Conservation (phyloP, 2,329 filamentous ascomycete genomes). For the Eutypella sp. region DNA sequence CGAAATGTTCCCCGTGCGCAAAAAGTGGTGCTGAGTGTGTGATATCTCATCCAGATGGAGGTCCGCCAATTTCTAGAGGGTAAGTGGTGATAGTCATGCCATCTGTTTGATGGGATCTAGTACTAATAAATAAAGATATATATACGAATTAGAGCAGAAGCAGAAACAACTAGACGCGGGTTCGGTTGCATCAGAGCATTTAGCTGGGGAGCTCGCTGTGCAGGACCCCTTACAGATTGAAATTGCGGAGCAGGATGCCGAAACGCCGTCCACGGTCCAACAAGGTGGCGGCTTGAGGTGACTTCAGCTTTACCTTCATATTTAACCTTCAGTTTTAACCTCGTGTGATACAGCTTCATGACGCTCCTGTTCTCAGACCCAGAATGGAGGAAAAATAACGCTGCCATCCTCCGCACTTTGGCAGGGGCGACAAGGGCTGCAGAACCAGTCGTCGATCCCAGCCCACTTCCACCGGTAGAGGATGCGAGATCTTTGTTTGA, state of each 20-base stretch:
- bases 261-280: not conserved
- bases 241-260: not conserved
- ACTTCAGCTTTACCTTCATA: not conserved
- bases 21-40: not conserved
- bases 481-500: not conserved
- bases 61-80: not conserved
- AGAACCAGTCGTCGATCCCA: not conserved
- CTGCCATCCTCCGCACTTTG: not conserved
- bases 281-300: not conserved
- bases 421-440: not conserved
- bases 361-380: not conserved
- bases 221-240: not conserved
- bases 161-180: not conserved
- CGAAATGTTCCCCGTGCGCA: not conserved
- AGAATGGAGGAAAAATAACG: constrained; percentile 1
- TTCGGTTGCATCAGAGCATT: not conserved
- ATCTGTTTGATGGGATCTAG: no score
- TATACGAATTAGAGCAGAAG: constrained; percentile 1
- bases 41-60: not conserved
- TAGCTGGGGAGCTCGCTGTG: not conserved
- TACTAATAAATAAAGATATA: not conserved
- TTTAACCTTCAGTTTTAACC: not conserved
- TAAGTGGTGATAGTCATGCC: not conserved
- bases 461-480: not conserved
- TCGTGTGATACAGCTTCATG: not conserved